phyloP scores from a whole-genome alignment of 441 rosid species.

The Syzygium malaccense region DNA sequence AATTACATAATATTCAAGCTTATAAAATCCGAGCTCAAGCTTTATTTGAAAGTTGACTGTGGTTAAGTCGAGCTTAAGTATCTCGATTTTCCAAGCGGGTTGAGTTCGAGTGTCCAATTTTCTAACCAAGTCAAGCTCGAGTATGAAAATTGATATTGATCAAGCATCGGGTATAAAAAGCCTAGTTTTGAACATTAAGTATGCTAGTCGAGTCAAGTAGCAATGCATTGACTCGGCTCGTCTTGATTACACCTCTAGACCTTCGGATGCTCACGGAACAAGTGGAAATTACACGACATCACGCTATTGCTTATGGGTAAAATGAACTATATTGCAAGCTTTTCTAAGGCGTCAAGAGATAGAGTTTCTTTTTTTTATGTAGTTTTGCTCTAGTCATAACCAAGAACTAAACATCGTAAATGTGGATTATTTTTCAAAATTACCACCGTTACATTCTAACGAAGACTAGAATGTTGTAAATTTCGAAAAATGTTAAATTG shows the following conservation, averaged over 20 bases:
- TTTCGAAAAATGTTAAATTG: not conserved
- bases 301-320: no score
- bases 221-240: not conserved
- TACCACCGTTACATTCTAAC: not conserved
- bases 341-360: not conserved
- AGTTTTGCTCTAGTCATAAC: not conserved
- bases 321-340: not conserved
- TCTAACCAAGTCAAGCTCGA: not conserved
- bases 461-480: not conserved
- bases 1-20: not conserved
- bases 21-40: not conserved
- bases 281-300: not conserved
- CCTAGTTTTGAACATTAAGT: not conserved
- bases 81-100: not conserved
- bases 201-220: not conserved
- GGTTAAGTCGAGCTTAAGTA: not conserved
- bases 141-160: not conserved
- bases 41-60: not conserved
- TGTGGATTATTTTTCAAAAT: not conserved
- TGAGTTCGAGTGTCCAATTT: not conserved
- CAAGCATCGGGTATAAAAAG: not conserved
- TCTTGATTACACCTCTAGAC: not conserved
- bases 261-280: not conserved
- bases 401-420: not conserved
- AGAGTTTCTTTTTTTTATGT: not conserved